A percentile compares a stretch with the other conserved stretches of the same genome.
Evolutionary conservation across 257 asterid species (phyloP).

Genomic region (Paulownia fortunei): DNA sequence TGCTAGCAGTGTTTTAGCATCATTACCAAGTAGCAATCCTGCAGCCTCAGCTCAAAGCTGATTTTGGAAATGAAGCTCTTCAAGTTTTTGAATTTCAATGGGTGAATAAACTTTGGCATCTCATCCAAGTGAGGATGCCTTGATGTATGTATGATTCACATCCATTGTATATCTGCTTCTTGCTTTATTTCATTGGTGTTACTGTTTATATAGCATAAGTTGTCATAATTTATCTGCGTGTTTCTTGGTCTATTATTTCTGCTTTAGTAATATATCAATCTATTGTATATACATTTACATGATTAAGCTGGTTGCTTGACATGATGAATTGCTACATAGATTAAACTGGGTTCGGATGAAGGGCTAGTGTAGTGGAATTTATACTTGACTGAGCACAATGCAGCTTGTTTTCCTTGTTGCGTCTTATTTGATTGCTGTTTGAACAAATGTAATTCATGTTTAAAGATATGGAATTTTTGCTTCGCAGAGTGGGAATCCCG

Average conservation of each 20-base stretch:
- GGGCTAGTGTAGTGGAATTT: background rate
- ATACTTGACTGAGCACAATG: background rate
- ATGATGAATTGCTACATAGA: background rate
- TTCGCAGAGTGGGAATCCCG: background rate
- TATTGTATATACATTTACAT: background rate
- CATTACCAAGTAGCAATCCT: constrained; percentile 64
- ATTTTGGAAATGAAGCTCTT: constrained; percentile 35
- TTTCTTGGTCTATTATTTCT: constrained; percentile 14
- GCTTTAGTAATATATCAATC: background rate
- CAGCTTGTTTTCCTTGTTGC: too few species aligned
- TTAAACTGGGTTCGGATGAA: background rate
- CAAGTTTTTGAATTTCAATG: background rate
- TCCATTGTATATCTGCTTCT: constrained; percentile 26
- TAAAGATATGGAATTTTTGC: background rate
- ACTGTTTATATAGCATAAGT: background rate
- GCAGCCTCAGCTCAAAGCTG: constrained; percentile 81
- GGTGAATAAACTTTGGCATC: constrained; percentile 26
- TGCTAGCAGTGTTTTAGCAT: constrained; percentile 52
- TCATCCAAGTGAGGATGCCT: constrained; percentile 15
- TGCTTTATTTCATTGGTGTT: constrained; percentile 3
- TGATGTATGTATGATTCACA: constrained; percentile 17
- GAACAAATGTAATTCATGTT: background rate
- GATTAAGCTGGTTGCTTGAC: background rate
- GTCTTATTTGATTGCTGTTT: background rate
- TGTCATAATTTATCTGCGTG: background rate